Percentiles rank a stretch among this genome's conserved stretches.
phyloP scores from a whole-genome alignment of 2,329 filamentous ascomycete genomes.

The Fusarium devonianum region DNA sequence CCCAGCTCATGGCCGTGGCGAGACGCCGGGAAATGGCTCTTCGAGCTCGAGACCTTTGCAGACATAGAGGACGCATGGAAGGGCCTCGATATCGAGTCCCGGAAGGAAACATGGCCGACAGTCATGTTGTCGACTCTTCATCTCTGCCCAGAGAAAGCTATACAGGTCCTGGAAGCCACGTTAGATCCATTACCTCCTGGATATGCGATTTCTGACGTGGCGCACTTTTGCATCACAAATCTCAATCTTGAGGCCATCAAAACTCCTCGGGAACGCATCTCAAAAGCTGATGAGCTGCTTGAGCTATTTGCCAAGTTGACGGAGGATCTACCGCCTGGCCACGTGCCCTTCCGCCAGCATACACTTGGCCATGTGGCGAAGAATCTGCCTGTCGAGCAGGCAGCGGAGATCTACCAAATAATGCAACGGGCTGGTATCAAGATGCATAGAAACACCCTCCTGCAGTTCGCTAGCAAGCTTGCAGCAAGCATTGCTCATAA shows the following conservation, averaged over 20 bases:
- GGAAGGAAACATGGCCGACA: constrained; percentile 43
- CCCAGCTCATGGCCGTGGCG: constrained; percentile 38
- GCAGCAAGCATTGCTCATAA: constrained; percentile 52
- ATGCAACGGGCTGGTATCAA: constrained; percentile 41
- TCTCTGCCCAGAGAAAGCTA: constrained; percentile 43
- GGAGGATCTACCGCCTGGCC: constrained; percentile 39
- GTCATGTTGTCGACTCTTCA: constrained; percentile 49
- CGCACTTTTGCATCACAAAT: constrained; percentile 43
- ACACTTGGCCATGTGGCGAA: constrained; percentile 46
- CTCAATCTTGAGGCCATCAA: constrained; percentile 28
- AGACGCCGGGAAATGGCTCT: constrained; percentile 42
- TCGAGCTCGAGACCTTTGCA: constrained; percentile 40
- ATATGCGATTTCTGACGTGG: constrained; percentile 49
- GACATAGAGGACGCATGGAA: constrained; percentile 48
- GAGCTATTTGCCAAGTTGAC: constrained; percentile 42
- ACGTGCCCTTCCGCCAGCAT: constrained; percentile 49
- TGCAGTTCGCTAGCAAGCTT: constrained; percentile 58
- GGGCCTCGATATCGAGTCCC: constrained; percentile 35
- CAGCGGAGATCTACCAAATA: constrained; percentile 47
- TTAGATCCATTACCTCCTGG: constrained; percentile 47
- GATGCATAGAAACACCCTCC: constrained; percentile 53
- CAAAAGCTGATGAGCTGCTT: constrained; percentile 43
- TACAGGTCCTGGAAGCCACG: constrained; percentile 48
- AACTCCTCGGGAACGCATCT: constrained; percentile 29
- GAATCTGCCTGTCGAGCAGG: constrained; percentile 43